These are phyloP conservation scores for Lyophyllum atratum DNA, from an alignment of 768 basidiomycete genomes.

Conservation along the genomic window DNA sequence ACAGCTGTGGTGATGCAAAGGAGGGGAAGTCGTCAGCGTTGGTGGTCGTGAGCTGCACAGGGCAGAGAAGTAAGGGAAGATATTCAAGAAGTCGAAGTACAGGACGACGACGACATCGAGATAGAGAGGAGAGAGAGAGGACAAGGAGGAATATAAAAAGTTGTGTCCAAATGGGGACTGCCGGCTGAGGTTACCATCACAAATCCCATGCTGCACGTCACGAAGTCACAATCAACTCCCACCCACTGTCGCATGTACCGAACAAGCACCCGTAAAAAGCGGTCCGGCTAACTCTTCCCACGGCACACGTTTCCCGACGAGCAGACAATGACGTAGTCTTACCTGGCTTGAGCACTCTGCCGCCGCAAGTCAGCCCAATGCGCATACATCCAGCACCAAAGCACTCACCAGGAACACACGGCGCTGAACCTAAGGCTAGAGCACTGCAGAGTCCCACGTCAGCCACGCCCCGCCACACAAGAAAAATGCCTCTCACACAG, in stretches of 20 bases:
- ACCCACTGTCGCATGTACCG: constrained; percentile 15
- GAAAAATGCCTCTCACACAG: constrained; percentile 13
- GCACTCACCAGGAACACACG: constrained; percentile 18
- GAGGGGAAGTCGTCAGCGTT: constrained; percentile 44
- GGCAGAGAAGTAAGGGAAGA: constrained; percentile 19
- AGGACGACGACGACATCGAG: constrained; percentile 25
- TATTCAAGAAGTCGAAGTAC: constrained; percentile 21
- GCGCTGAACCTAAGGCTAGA: not conserved
- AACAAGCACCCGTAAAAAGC: no score
- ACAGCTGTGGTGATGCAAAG: constrained; percentile 23
- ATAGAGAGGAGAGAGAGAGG: constrained; percentile 20
- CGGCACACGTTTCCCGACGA: constrained; percentile 45
- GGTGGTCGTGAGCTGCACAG: constrained; percentile 40
- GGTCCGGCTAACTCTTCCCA: constrained; percentile 28
- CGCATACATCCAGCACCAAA: not conserved
- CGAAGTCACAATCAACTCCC: constrained; percentile 18
- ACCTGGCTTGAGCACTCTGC: not conserved
- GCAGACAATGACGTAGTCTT: constrained; percentile 22
- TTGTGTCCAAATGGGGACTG: constrained; percentile 20
- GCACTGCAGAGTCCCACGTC: not conserved
- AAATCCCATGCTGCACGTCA: constrained; percentile 12
- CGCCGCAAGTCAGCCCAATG: constrained; percentile 1
- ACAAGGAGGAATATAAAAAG: constrained; percentile 26
- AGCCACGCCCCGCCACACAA: not conserved
- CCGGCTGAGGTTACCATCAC: constrained; percentile 22